Evolutionary conservation across 257 asterid species (phyloP).

Genomic region (Ajuga chamaepitys): DNA sequence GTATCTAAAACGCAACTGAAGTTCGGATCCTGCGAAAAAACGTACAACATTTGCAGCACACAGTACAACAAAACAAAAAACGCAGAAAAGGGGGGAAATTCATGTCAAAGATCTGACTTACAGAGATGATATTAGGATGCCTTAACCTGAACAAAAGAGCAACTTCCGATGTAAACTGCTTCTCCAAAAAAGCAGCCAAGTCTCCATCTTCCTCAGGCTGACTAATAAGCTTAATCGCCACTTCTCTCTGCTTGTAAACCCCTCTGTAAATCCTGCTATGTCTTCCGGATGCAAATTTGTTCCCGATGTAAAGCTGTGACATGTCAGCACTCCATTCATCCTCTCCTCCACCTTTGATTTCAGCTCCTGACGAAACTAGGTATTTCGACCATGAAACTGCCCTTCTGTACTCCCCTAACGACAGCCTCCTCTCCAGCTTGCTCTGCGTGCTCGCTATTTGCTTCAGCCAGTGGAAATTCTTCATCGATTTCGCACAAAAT

Average conservation of each 20-base stretch:
- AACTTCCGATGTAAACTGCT: slow-evolving; percentile 84
- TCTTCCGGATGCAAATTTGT: slow-evolving; percentile 85
- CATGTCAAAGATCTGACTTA: slow-evolving; percentile 29
- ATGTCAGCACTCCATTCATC: slow-evolving; percentile 97
- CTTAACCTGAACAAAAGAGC: slow-evolving; percentile 67
- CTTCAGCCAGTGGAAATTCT: slow-evolving; percentile 73
- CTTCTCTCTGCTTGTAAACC: slow-evolving; percentile 75
- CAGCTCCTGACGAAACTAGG: slow-evolving; percentile 79
- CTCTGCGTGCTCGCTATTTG: slow-evolving; percentile 61
- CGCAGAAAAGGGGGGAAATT: neutral
- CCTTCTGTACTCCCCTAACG: slow-evolving; percentile 83
- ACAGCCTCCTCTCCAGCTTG: slow-evolving; percentile 83
- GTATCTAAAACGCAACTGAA: slow-evolving; percentile 7
- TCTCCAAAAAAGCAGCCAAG: slow-evolving; percentile 82
- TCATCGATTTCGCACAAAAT: slow-evolving; percentile 38
- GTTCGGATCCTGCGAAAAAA: slow-evolving; percentile 7
- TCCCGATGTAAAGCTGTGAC: slow-evolving; percentile 89
- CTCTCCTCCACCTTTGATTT: slow-evolving; percentile 63
- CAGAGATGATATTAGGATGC: slow-evolving; percentile 92
- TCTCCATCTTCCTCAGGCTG: slow-evolving; percentile 96
- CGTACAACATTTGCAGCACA: slow-evolving; percentile 11
- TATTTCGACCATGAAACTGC: slow-evolving; percentile 96
- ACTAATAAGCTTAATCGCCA: slow-evolving; percentile 89
- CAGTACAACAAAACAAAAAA: neutral
- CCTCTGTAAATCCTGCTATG: slow-evolving; percentile 96